These are phyloP conservation scores for Cynara cardunculus DNA, from an alignment of 129 eudicot species.

Conservation along the genomic window DNA sequence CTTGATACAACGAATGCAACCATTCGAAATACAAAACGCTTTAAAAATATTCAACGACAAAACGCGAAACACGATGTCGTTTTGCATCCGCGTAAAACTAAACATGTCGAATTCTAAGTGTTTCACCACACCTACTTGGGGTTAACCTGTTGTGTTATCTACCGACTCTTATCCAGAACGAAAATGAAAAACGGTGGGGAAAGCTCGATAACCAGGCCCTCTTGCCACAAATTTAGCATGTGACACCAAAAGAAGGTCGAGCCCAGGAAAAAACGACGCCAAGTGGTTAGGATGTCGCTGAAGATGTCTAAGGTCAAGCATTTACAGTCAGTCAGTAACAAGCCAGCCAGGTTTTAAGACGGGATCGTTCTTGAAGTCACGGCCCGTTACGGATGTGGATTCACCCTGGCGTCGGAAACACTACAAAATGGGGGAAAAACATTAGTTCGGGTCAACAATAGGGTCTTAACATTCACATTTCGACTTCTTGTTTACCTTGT, in stretches of 20 bases:
- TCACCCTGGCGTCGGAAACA: constrained; percentile 97
- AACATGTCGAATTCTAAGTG: background rate
- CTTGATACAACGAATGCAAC: constrained; percentile 13
- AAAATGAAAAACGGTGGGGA: background rate
- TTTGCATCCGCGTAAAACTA: constrained; percentile 17
- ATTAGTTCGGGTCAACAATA: constrained; percentile 8
- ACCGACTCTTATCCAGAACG: constrained; percentile 6
- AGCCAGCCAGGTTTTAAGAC: constrained; percentile 77
- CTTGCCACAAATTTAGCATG: background rate
- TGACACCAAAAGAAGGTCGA: background rate
- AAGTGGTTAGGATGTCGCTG: background rate
- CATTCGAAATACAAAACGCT: constrained; percentile 14
- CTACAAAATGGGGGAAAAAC: constrained; percentile 35
- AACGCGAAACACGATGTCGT: constrained; percentile 14
- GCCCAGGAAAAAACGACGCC: background rate
- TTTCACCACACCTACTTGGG: background rate
- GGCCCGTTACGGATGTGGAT: constrained; percentile 82
- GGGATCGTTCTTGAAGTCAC: constrained; percentile 57
- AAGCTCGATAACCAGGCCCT: background rate
- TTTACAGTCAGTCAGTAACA: constrained; percentile 43
- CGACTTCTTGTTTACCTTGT: constrained; percentile 51
- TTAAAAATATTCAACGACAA: constrained; percentile 7
- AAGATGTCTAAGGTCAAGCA: background rate
- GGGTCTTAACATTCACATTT: constrained; percentile 11
- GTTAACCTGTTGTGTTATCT: background rate